phyloP scores from a whole-genome alignment of 2,329 filamentous ascomycete species.

The Cercospora sesami region DNA sequence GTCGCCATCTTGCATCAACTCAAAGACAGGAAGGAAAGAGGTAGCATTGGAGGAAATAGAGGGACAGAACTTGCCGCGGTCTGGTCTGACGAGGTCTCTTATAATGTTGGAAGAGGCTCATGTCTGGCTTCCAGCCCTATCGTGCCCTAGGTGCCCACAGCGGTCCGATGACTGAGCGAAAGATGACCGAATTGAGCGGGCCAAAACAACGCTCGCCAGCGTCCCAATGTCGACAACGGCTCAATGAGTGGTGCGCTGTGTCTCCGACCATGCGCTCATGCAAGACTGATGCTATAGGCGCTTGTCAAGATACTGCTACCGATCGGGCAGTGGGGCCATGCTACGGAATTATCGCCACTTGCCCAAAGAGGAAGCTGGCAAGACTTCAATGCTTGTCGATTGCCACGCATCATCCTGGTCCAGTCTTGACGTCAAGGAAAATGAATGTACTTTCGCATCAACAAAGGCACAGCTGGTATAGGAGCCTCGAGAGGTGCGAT shows the following conservation, averaged over 20 bases:
- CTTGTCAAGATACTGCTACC: not conserved
- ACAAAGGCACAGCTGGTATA: not conserved
- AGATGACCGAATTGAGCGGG: no score
- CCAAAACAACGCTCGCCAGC: not conserved
- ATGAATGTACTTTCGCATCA: not conserved
- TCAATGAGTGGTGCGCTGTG: not conserved
- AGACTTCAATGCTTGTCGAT: constrained; percentile 3
- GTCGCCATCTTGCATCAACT: not conserved
- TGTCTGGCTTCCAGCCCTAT: no score
- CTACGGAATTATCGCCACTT: constrained; percentile 1
- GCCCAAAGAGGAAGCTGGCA: constrained; percentile 14
- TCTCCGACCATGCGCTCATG: not conserved
- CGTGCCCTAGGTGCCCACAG: no score
- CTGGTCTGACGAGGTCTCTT: not conserved
- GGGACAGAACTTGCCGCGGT: not conserved
- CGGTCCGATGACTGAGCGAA: no score
- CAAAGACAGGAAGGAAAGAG: not conserved
- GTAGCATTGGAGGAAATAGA: not conserved
- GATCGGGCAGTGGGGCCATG: not conserved
- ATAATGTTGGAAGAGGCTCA: not conserved
- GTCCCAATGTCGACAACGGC: not conserved
- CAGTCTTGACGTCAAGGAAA: not conserved
- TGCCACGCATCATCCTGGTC: not conserved
- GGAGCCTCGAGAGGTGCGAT: not conserved
- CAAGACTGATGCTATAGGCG: not conserved